phyloP scores from a whole-genome alignment of 345 rosid species.

The Eucalyptus virginea region DNA sequence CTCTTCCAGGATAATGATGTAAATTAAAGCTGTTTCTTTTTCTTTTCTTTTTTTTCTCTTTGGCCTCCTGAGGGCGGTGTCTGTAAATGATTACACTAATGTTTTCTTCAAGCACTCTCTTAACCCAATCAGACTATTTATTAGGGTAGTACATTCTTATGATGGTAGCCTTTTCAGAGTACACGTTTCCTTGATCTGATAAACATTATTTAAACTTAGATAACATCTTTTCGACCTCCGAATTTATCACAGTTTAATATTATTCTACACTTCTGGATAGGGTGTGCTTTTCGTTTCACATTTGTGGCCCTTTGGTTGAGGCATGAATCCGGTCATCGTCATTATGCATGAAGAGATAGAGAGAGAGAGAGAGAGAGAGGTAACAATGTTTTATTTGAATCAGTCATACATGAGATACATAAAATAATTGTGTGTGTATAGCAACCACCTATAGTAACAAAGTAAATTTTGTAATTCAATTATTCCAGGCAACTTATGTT shows the following conservation, averaged over 20 bases:
- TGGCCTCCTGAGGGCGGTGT: not conserved
- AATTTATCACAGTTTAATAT: not conserved
- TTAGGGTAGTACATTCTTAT: not conserved
- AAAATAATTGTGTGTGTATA: not conserved
- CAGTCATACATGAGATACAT: not conserved
- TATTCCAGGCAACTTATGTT: not conserved
- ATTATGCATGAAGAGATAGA: not conserved
- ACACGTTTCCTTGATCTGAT: not conserved
- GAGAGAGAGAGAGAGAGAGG: not conserved
- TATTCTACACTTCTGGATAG: not conserved
- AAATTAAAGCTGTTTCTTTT: not conserved
- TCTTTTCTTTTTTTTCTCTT: not conserved
- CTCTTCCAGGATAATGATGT: not conserved
- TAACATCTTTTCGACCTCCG: not conserved
- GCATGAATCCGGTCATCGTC: not conserved
- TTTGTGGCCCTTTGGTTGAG: not conserved
- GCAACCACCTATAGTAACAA: not conserved
- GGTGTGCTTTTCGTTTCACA: not conserved
- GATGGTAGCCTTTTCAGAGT: not conserved
- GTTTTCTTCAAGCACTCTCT: not conserved
- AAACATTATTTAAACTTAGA: not conserved
- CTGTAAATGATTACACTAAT: not conserved
- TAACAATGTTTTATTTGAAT: not conserved
- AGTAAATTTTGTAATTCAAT: not conserved
- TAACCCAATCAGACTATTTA: not conserved